Percentiles rank a stretch among this genome's conserved stretches.
Evolutionary conservation across 345 rosid species (phyloP).

Genomic region (Eucalyptus caleyi): DNA sequence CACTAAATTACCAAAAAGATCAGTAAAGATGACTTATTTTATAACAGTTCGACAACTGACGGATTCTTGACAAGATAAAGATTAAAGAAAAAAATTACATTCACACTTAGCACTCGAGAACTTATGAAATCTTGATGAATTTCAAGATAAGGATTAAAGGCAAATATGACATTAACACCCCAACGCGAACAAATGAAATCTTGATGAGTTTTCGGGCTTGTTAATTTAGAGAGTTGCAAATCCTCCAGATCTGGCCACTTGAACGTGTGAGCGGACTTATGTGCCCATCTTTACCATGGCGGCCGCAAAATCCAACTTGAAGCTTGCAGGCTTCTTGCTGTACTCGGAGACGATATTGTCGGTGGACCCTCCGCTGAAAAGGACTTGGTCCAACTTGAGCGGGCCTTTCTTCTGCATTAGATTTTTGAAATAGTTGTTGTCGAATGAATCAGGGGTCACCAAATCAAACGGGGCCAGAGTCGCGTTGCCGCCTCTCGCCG

Average conservation of each 20-base stretch:
- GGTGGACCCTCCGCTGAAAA: conserved; percentile 30
- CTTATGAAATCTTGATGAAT: background rate
- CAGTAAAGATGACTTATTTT: background rate
- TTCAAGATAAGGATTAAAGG: background rate
- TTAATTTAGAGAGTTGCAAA: background rate
- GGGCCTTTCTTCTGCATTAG: conserved; percentile 42
- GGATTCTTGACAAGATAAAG: background rate
- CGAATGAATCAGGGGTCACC: conserved; percentile 39
- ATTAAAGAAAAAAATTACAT: background rate
- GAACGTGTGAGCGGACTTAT: background rate
- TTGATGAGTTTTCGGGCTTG: background rate
- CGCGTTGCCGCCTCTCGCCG: background rate
- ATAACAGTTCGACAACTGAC: background rate
- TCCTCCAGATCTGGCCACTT: background rate
- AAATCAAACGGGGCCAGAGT: conserved; percentile 26
- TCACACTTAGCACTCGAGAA: background rate
- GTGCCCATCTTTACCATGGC: background rate
- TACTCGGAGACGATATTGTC: conserved; percentile 23
- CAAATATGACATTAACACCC: background rate
- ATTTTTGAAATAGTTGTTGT: conserved; percentile 40
- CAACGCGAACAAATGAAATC: no score
- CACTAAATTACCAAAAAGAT: no score
- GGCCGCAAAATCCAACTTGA: background rate
- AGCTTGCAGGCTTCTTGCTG: conserved; percentile 16
- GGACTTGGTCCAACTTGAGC: conserved; percentile 28